Conservation (phyloP, 2,329 filamentous ascomycete genomes). For the Ophiostoma piceae region DNA sequence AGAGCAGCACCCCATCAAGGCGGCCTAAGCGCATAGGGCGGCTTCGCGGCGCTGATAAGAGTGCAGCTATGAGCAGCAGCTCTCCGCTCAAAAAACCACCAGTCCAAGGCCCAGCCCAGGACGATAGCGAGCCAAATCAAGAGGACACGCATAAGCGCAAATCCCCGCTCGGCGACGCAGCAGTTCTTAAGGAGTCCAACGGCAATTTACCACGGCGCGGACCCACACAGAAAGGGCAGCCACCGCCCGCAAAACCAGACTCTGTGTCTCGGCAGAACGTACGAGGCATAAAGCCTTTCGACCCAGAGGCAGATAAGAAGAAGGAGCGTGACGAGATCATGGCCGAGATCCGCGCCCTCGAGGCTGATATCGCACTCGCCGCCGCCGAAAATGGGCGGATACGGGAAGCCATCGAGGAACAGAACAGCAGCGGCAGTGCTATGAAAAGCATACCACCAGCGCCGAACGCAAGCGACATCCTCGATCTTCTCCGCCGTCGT, state of each 20-base stretch:
- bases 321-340: conserved; percentile 49
- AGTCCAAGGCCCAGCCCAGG: conserved; percentile 7
- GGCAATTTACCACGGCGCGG: conserved; percentile 6
- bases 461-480: conserved; percentile 34
- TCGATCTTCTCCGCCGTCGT: conserved; percentile 41
- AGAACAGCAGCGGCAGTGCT: neutral
- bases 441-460: neutral
- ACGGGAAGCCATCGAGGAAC: conserved; percentile 28
- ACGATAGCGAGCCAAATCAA: neutral
- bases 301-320: conserved; percentile 47
- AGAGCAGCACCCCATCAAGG: conserved; percentile 47
- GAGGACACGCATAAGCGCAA: neutral
- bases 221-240: neutral
- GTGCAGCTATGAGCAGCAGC: conserved; percentile 36
- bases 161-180: neutral
- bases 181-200: neutral
- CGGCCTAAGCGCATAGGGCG: conserved; percentile 37
- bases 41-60: neutral
- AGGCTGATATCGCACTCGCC: conserved; percentile 53
- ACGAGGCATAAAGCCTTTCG: conserved; percentile 40
- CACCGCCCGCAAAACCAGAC: neutral
- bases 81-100: conserved; percentile 48
- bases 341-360: conserved; percentile 51
- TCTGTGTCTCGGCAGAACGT: conserved; percentile 27
- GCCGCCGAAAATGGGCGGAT: conserved; percentile 55